Percentiles rank a stretch among this genome's conserved stretches.
phyloP scores from a whole-genome alignment of 345 rosid genomes.

The Euphorbia pulcherrima region DNA sequence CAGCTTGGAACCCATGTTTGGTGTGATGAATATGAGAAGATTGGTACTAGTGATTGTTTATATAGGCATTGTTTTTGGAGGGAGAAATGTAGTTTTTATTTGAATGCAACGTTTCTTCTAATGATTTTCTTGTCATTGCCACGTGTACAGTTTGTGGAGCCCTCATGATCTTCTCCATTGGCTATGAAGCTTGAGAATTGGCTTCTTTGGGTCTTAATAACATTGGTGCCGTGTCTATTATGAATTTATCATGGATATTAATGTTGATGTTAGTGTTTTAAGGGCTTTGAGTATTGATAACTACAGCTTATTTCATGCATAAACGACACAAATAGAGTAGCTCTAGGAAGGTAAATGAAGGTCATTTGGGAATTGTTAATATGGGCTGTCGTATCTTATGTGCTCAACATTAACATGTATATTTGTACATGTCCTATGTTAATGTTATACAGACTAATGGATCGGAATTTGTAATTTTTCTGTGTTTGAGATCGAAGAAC shows the following conservation, averaged over 20 bases:
- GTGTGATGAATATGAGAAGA: conserved; percentile 28
- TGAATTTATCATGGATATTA: neutral
- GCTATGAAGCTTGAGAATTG: neutral
- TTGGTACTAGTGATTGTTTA: neutral
- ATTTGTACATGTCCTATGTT: too few relatives aligned
- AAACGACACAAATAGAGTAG: neutral
- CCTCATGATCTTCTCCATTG: neutral
- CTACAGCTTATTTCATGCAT: neutral
- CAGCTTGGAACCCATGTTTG: conserved; percentile 41
- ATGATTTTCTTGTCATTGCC: conserved; percentile 14
- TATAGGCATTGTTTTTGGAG: conserved; percentile 42
- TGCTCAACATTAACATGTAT: too few relatives aligned
- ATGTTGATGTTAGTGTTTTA: neutral
- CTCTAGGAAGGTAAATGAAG: too few relatives aligned
- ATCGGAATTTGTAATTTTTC: too few relatives aligned
- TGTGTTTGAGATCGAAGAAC: too few relatives aligned
- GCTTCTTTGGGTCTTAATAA: neutral
- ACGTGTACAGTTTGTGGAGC: conserved; percentile 12
- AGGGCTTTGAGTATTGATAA: neutral
- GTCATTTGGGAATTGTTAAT: too few relatives aligned
- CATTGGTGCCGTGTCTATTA: conserved; percentile 1
- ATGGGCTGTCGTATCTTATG: too few relatives aligned
- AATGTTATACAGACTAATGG: too few relatives aligned
- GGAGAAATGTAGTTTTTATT: conserved; percentile 46
- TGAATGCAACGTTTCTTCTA: conserved; percentile 54